Percentiles rank a stretch among this genome's conserved stretches.
Evolutionary conservation across 2,329 filamentous ascomycete genomes (phyloP).

Genomic region (Nemania abortiva): DNA sequence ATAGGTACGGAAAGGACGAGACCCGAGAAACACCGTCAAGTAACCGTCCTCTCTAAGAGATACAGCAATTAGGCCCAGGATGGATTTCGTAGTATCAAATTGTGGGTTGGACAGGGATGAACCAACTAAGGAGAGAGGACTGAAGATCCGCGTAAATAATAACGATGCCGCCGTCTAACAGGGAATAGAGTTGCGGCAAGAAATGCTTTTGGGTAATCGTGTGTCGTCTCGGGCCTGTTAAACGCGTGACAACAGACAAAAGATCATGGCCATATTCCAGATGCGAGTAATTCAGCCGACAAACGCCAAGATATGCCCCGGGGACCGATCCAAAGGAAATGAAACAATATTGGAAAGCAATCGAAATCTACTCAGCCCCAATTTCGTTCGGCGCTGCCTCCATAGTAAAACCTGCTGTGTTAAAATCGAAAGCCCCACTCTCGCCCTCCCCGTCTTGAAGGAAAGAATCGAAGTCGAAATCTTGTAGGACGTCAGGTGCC

Average conservation of each 20-base stretch:
- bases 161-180: slow-evolving; percentile 29
- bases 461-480: slow-evolving; percentile 78
- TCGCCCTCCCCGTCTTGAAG: slow-evolving; percentile 68
- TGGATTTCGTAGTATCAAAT: slow-evolving; percentile 8
- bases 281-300: slow-evolving; percentile 49
- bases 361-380: slow-evolving; percentile 63
- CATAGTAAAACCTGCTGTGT: slow-evolving; percentile 64
- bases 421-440: slow-evolving; percentile 67
- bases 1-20: slow-evolving; percentile 19
- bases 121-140: slow-evolving; percentile 10
- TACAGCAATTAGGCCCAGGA: slow-evolving; percentile 20
- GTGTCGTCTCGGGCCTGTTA: slow-evolving; percentile 47
- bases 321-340: slow-evolving; percentile 36
- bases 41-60: slow-evolving; percentile 17
- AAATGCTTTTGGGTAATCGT: slow-evolving; percentile 47
- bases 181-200: slow-evolving; percentile 25
- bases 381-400: slow-evolving; percentile 66
- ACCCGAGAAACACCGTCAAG: slow-evolving; percentile 12
- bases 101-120: slow-evolving; percentile 3
- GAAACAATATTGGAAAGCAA: slow-evolving; percentile 23
- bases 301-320: slow-evolving; percentile 52
- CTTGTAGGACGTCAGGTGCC: slow-evolving; percentile 70
- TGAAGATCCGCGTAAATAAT: slow-evolving; percentile 20
- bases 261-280: slow-evolving; percentile 47
- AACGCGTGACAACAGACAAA: slow-evolving; percentile 43